phyloP scores from a whole-genome alignment of 352 stramenopile genomes.

The Phytophthora uliginosa region DNA sequence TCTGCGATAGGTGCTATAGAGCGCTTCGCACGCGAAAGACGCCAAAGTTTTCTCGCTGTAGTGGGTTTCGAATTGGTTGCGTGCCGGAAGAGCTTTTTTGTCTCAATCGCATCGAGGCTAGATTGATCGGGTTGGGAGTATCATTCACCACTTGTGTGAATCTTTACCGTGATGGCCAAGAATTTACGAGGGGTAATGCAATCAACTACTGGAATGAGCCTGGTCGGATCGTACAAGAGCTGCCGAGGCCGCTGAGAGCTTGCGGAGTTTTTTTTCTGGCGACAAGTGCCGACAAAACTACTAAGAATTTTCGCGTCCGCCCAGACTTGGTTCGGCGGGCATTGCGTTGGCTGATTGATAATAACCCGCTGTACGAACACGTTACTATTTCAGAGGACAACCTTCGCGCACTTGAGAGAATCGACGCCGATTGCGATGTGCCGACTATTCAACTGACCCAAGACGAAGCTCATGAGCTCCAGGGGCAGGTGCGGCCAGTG shows the following conservation, averaged over 20 bases:
- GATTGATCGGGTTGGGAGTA: conserved; percentile 12
- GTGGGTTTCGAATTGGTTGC: conserved; percentile 7
- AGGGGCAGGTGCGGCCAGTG: no score
- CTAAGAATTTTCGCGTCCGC: no score
- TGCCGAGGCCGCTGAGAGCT: conserved; percentile 2
- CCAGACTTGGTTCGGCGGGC: neutral
- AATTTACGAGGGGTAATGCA: neutral
- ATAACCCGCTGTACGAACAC: conserved; percentile 10
- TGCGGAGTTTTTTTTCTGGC: conserved; percentile 4
- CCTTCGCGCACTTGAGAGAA: neutral
- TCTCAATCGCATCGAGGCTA: conserved; percentile 9
- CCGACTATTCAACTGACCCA: no score
- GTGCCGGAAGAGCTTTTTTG: conserved; percentile 3
- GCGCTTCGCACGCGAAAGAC: neutral
- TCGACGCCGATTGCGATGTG: neutral
- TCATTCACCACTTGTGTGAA: conserved; percentile 21
- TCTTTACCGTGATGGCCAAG: conserved; percentile 10
- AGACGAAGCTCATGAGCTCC: neutral
- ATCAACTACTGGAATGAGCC: conserved; percentile 24
- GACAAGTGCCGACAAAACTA: neutral
- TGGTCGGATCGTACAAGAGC: neutral
- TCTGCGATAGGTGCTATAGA: conserved; percentile 10
- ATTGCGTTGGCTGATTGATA: neutral
- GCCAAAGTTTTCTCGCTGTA: conserved; percentile 13
- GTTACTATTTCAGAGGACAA: conserved; percentile 8